phyloP scores from a whole-genome alignment of 257 asterid genomes.

The Nemophila menziesii region DNA sequence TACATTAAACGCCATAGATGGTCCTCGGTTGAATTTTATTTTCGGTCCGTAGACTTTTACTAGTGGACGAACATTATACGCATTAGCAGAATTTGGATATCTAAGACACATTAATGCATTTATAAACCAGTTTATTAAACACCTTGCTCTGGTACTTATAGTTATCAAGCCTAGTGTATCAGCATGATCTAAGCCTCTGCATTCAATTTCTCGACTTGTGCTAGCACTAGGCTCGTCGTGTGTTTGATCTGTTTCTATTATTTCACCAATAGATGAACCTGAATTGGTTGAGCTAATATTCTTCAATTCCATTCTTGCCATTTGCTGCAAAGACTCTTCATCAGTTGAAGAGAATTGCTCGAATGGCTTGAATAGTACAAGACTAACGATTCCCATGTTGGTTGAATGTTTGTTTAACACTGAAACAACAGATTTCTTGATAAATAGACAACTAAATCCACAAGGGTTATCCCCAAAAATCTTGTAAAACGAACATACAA shows the following conservation, averaged over 20 bases:
- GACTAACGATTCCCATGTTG: conserved; percentile 44
- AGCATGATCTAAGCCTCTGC: conserved; percentile 59
- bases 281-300: not conserved
- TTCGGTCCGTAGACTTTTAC: conserved; percentile 60
- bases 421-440: conserved; percentile 43
- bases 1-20: conserved; percentile 56
- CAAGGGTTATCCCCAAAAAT: conserved; percentile 77
- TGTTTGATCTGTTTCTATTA: not conserved
- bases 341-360: conserved; percentile 8
- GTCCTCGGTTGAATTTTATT: conserved; percentile 43
- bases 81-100: conserved; percentile 58
- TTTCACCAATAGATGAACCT: conserved; percentile 10
- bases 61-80: conserved; percentile 26
- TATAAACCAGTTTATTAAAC: conserved; percentile 52
- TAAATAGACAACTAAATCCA: conserved; percentile 61
- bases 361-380: conserved; percentile 17
- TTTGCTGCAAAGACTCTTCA: conserved; percentile 1
- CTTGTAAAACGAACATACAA: conserved; percentile 59
- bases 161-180: conserved; percentile 49
- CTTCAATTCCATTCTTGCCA: conserved; percentile 1
- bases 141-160: conserved; percentile 48
- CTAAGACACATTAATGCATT: conserved; percentile 45
- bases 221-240: not conserved
- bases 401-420: conserved; percentile 20
- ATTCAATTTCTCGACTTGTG: conserved; percentile 19